These are phyloP conservation scores for Neurospora sp. DNA, from an alignment of 495 filamentous ascomycete genomes.

Conservation along the genomic window DNA sequence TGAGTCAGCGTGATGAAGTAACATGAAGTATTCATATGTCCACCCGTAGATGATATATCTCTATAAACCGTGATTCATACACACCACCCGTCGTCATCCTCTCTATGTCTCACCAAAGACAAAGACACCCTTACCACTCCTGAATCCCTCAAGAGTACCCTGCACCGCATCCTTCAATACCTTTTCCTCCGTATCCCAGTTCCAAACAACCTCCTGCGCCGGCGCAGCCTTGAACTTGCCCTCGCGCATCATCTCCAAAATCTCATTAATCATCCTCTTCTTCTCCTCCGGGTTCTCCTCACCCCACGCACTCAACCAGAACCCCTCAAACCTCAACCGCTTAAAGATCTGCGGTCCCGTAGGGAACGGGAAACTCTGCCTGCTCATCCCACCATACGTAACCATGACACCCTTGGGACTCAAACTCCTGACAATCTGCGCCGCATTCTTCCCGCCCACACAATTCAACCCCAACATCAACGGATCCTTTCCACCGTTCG, in stretches of 20 bases:
- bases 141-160: constrained; percentile 69
- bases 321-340: constrained; percentile 74
- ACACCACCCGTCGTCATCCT: neutral
- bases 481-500: constrained; percentile 54
- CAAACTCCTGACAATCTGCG: constrained; percentile 60
- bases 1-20: neutral
- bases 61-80: neutral
- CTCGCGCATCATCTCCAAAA: constrained; percentile 59
- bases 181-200: constrained; percentile 62
- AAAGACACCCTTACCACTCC: constrained; percentile 82
- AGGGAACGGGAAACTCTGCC: constrained; percentile 68
- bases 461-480: constrained; percentile 81
- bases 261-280: constrained; percentile 66
- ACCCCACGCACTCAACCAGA: constrained; percentile 89
- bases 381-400: constrained; percentile 92
- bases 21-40: neutral
- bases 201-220: constrained; percentile 68
- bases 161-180: constrained; percentile 61
- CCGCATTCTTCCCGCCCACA: constrained; percentile 80
- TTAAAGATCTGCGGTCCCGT: constrained; percentile 83
- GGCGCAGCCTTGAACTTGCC: constrained; percentile 79
- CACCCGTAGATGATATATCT: neutral
- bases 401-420: constrained; percentile 61
- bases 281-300: constrained; percentile 66
- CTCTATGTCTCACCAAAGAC: constrained; percentile 46